Conservation (phyloP, 148 eudicot genomes). For the Silene conica region DNA sequence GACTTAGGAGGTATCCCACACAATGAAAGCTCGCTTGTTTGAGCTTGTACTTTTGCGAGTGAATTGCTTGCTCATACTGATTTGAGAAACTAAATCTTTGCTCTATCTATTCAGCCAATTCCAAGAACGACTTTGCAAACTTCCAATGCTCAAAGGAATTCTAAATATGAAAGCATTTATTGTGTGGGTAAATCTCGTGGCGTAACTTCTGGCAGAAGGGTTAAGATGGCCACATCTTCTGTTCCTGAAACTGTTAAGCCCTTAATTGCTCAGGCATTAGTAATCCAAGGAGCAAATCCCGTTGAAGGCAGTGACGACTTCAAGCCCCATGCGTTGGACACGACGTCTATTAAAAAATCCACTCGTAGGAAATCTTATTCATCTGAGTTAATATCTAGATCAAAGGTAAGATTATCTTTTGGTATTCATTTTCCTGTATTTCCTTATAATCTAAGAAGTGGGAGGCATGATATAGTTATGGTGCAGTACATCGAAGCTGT, state of each 20-base stretch:
- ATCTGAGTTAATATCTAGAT: constrained; percentile 48
- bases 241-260: constrained; percentile 24
- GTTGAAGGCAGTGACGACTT: constrained; percentile 23
- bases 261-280: constrained; percentile 24
- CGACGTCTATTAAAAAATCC: constrained; percentile 38
- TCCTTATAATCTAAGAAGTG: constrained; percentile 3
- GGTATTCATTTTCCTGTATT: not conserved
- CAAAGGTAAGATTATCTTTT: constrained; percentile 48
- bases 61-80: not conserved
- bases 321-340: constrained; percentile 24
- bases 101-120: constrained; percentile 37
- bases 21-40: not conserved
- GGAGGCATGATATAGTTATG: constrained; percentile 40
- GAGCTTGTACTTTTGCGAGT: not conserved
- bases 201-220: constrained; percentile 31
- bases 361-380: constrained; percentile 77
- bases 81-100: constrained; percentile 3
- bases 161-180: constrained; percentile 31
- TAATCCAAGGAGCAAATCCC: constrained; percentile 25
- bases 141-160: constrained; percentile 27
- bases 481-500: constrained; percentile 28
- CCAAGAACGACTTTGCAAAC: constrained; percentile 27
- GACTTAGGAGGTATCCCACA: not conserved
- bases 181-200: constrained; percentile 25
- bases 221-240: constrained; percentile 27